Percentiles rank a stretch among this genome's conserved stretches.
phyloP scores from a whole-genome alignment of 345 rosid species.

The Rhizophora mangle region DNA sequence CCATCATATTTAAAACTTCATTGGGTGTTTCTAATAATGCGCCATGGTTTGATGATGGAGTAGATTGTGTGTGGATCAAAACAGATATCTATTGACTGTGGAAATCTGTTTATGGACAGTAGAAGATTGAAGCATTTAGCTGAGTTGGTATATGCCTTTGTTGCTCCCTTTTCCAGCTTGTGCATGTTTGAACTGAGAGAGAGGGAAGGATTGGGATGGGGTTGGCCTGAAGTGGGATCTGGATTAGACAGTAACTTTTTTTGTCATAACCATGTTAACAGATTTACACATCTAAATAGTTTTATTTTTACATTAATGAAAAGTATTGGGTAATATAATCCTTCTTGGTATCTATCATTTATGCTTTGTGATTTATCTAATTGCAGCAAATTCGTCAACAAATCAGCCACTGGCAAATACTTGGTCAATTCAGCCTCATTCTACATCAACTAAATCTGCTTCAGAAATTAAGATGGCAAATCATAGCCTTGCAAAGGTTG shows the following conservation, averaged over 20 bases:
- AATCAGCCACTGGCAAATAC: constrained; percentile 46
- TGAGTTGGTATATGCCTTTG: background rate
- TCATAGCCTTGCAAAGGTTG: constrained; percentile 45
- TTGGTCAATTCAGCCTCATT: constrained; percentile 66
- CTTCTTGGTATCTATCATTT: background rate
- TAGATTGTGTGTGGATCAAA: background rate
- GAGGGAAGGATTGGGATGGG: too few relatives aligned
- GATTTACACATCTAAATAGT: too few relatives aligned
- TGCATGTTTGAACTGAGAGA: background rate
- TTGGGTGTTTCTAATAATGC: background rate
- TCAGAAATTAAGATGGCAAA: constrained; percentile 48
- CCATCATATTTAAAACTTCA: background rate
- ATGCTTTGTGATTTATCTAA: constrained; percentile 9
- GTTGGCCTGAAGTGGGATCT: background rate
- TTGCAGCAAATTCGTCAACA: constrained; percentile 61
- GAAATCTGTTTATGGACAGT: too few relatives aligned
- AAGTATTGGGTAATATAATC: background rate
- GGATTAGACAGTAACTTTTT: constrained; percentile 1
- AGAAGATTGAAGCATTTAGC: background rate
- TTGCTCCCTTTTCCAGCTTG: background rate
- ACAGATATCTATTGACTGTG: background rate
- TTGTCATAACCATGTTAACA: too few relatives aligned
- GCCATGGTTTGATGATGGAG: background rate
- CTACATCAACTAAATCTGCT: constrained; percentile 44
- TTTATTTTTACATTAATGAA: too few relatives aligned